Conservation (phyloP, 306 rosid genomes). For the Dicorynia guianensis region DNA sequence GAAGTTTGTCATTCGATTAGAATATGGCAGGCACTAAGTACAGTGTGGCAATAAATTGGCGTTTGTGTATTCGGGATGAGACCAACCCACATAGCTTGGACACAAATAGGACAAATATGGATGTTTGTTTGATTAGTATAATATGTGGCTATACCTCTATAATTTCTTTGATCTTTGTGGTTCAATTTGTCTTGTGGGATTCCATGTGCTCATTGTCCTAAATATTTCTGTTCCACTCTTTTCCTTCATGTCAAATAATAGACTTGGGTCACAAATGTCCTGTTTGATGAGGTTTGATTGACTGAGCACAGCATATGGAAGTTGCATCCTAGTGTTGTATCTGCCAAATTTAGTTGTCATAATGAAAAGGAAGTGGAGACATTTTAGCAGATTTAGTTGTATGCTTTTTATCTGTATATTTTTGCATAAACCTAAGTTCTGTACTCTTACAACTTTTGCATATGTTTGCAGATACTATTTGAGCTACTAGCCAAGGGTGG, state of each 20-base stretch:
- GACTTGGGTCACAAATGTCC: background rate
- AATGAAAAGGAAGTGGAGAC: conserved; percentile 24
- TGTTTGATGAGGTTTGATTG: conserved; percentile 28
- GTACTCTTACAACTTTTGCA: conserved; percentile 25
- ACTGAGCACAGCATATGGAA: background rate
- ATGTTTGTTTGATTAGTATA: no score
- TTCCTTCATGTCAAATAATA: background rate
- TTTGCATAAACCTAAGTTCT: conserved; percentile 19
- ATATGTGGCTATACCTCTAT: background rate
- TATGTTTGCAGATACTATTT: conserved; percentile 72
- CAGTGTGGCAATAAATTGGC: conserved; percentile 9
- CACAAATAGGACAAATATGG: no score
- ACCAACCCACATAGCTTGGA: background rate
- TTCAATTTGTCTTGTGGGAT: background rate
- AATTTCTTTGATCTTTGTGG: conserved; percentile 23
- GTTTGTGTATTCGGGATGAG: conserved; percentile 8
- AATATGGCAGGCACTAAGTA: background rate
- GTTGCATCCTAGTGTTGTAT: conserved; percentile 8
- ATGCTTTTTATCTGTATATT: background rate
- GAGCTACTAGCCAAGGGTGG: conserved; percentile 94
- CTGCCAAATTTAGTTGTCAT: conserved; percentile 13
- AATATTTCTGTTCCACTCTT: conserved; percentile 2
- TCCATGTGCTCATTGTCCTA: background rate
- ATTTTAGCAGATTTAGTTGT: conserved; percentile 6
- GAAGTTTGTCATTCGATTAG: no score